Base-by-base conservation (phyloP, 805 yeast species). In the Saturnispora zaruensis region DNA sequence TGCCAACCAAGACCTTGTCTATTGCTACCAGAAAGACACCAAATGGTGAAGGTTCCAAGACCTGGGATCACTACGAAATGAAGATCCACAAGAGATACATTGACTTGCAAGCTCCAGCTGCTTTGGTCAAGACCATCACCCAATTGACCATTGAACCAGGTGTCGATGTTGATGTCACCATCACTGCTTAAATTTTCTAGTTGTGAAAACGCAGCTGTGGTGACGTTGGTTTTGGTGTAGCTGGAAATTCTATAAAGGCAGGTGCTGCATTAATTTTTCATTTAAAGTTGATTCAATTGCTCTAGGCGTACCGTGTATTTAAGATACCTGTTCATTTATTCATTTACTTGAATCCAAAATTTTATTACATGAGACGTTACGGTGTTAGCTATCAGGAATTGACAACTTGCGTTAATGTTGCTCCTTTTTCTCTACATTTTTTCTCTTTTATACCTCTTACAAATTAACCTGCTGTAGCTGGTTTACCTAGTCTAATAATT, bases 31-130 rank as follows among this genome's bases (percentile, higher is more conserved):
- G 99, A 87, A 93, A 93, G 90, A 86, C 99, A 72, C 99, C 99
- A 71, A 95, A 95, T 77, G 99, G 99, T 93, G 97, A 93, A 82
- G 99, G 99, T 93, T 93, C 99, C 67, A 93, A 93, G 91, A 93
- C 99, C 69, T 93, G 97, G 97, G 99, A 93, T 74, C 79, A 95
- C 68, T 93, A 83, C 77, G 99, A 93, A 82, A 86, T 93, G 96
- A 91, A 97, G 86, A 89, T 93, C 82, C 99, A 93, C 96, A 93
- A 93, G 95, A 90, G 99, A 79, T 85, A 88, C 76, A 88, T 93
- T 70, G 96, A 90, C 79, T 82, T 93, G 75, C 91, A 87, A 77
- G 96, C 98, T 62, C 96, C 97, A 75, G 87, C 96, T 70, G 77
- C 79, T 60, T 74, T 82, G 63, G 96, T 91, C 75, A 89, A 86